These are phyloP conservation scores for Penicillium corylophilum DNA, from an alignment of 2,329 filamentous ascomycete species.

Conservation along the genomic window DNA sequence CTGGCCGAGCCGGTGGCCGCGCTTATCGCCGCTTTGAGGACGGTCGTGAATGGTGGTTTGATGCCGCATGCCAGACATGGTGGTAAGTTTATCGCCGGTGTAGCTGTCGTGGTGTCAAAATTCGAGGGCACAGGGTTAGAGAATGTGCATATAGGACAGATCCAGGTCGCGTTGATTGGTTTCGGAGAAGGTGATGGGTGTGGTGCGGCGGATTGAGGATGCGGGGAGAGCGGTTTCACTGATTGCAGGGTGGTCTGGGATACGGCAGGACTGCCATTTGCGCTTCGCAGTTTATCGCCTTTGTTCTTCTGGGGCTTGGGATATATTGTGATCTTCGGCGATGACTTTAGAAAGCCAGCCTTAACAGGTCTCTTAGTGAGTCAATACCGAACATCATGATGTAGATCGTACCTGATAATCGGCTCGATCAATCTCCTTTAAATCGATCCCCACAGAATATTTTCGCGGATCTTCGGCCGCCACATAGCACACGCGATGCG, in stretches of 20 bases:
- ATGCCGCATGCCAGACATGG: conserved; percentile 93
- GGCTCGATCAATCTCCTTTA: conserved; percentile 86
- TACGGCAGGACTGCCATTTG: conserved; percentile 40
- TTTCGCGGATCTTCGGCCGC: conserved; percentile 82
- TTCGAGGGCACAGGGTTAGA: conserved; percentile 91
- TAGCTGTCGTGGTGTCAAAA: conserved; percentile 83
- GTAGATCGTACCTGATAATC: conserved; percentile 72
- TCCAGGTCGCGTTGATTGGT: conserved; percentile 71
- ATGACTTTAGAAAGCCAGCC: conserved; percentile 93
- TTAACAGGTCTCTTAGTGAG: conserved; percentile 32
- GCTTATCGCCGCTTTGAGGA: conserved; percentile 83
- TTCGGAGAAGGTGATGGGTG: conserved; percentile 36
- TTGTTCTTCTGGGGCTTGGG: conserved; percentile 74
- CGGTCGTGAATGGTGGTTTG: conserved; percentile 76
- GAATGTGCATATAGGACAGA: conserved; percentile 93
- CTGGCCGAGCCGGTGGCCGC: conserved; percentile 53
- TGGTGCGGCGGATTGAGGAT: conserved; percentile 31
- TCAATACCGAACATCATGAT: neutral
- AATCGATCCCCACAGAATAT: conserved; percentile 77
- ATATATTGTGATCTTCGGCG: conserved; percentile 84
- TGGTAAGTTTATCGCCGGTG: conserved; percentile 73
- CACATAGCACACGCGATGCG: conserved; percentile 92
- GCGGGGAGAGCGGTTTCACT: conserved; percentile 30
- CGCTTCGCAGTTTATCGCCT: conserved; percentile 54
- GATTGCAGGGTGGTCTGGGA: conserved; percentile 36